phyloP scores from a whole-genome alignment of 345 rosid species.

The Eucalyptus tenuipes region DNA sequence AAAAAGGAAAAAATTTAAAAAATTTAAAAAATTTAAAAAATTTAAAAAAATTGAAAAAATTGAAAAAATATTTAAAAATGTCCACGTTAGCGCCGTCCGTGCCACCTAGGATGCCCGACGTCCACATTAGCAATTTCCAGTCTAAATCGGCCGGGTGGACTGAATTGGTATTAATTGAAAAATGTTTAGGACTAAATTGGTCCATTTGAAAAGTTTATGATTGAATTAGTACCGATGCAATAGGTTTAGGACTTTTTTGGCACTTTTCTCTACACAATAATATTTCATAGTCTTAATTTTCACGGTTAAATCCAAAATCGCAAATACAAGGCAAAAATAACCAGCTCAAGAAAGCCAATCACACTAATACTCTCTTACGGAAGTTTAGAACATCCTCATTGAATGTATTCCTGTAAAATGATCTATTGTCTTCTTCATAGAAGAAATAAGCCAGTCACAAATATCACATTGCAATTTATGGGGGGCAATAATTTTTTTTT shows the following conservation, averaged over 20 bases:
- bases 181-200: too few relatives aligned
- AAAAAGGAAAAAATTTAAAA: too few relatives aligned
- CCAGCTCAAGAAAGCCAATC: not conserved
- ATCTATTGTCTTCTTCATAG: not conserved
- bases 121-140: too few relatives aligned
- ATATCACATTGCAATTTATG: not conserved
- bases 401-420: rapidly evolving
- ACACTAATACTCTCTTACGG: not conserved
- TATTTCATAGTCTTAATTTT: not conserved
- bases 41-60: too few relatives aligned
- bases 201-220: too few relatives aligned
- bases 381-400: not conserved
- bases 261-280: too few relatives aligned
- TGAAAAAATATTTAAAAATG: too few relatives aligned
- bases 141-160: rapidly evolving
- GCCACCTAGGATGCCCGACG: rapidly evolving
- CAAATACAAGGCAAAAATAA: not conserved
- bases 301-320: not conserved
- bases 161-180: too few relatives aligned
- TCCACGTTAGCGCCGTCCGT: rapidly evolving
- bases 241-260: rapidly evolving
- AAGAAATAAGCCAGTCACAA: too few relatives aligned
- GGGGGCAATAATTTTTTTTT: too few relatives aligned
- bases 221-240: rapidly evolving
- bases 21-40: too few relatives aligned